Evolutionary conservation across 2,329 filamentous ascomycete genomes (phyloP).

Genomic region (Venturia effusa): DNA sequence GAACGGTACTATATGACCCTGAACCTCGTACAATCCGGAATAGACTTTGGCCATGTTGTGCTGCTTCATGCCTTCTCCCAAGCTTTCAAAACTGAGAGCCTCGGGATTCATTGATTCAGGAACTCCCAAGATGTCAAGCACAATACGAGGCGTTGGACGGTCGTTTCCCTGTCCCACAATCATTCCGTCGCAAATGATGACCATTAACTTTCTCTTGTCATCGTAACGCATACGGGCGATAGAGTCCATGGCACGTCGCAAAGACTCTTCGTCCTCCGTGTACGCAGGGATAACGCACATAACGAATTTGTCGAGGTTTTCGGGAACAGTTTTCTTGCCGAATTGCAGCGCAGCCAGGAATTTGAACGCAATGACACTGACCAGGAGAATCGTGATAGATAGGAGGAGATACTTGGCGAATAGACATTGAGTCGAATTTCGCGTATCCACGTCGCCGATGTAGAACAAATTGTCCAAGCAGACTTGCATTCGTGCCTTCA

Average conservation of each 20-base stretch:
- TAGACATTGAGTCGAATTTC: conserved; percentile 72
- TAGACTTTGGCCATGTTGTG: conserved; percentile 99
- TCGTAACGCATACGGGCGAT: conserved; percentile 93
- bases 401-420: conserved; percentile 87
- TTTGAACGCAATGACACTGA: conserved; percentile 81
- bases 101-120: conserved; percentile 90
- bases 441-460: conserved; percentile 80
- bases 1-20: conserved; percentile 97
- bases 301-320: conserved; percentile 96
- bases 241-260: conserved; percentile 94
- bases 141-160: conserved; percentile 85
- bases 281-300: conserved; percentile 97
- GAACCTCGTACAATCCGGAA: conserved; percentile 92
- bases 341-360: conserved; percentile 96
- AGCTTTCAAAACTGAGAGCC: conserved; percentile 88
- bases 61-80: conserved; percentile 92
- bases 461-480: conserved; percentile 95
- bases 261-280: conserved; percentile 94
- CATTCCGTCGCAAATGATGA: conserved; percentile 95
- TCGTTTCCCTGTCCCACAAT: conserved; percentile 99
- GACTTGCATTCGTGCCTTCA: conserved; percentile 59
- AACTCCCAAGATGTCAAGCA: conserved; percentile 92
- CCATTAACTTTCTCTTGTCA: conserved; percentile 91
- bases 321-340: conserved; percentile 77
- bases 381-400: conserved; percentile 70